phyloP scores from a whole-genome alignment of 164 flowering plant genomes.

The Brasenia schreberi region DNA sequence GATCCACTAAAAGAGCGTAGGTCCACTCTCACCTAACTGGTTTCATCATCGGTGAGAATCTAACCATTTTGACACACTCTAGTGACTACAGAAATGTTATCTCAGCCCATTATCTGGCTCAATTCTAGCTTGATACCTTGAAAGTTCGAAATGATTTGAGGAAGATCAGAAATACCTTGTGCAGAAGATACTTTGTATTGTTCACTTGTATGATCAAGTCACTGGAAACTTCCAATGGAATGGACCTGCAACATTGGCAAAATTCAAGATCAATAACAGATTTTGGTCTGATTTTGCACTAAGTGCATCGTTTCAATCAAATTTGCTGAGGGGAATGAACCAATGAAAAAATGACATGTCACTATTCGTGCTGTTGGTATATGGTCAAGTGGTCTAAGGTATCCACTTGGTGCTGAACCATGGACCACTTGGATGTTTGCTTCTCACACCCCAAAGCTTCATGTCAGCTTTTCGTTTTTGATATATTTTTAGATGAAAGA shows the following conservation, averaged over 20 bases:
- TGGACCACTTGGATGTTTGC: not conserved
- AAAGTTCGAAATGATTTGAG: slow-evolving; percentile 2
- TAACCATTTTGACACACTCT: too few species aligned
- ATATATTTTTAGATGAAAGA: not conserved
- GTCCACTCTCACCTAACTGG: too few species aligned
- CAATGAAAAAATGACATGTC: not conserved
- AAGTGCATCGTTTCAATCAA: too few species aligned
- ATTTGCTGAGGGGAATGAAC: not conserved
- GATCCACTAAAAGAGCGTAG: too few species aligned
- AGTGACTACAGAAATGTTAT: too few species aligned
- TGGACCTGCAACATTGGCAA: slow-evolving; percentile 32
- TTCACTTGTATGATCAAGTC: slow-evolving; percentile 56
- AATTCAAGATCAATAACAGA: not conserved
- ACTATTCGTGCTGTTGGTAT: not conserved
- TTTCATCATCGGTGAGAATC: too few species aligned
- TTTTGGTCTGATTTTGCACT: not conserved
- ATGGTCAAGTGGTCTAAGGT: not conserved
- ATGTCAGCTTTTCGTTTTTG: not conserved
- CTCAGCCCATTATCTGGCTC: too few species aligned
- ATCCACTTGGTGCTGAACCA: not conserved
- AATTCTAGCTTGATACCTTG: not conserved
- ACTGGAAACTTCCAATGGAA: slow-evolving; percentile 45
- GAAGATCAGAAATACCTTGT: slow-evolving; percentile 37
- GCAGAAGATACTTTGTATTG: slow-evolving; percentile 52
- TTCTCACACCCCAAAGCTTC: not conserved